Conservation (phyloP, 306 rosid genomes). For the Cicer bijugum region DNA sequence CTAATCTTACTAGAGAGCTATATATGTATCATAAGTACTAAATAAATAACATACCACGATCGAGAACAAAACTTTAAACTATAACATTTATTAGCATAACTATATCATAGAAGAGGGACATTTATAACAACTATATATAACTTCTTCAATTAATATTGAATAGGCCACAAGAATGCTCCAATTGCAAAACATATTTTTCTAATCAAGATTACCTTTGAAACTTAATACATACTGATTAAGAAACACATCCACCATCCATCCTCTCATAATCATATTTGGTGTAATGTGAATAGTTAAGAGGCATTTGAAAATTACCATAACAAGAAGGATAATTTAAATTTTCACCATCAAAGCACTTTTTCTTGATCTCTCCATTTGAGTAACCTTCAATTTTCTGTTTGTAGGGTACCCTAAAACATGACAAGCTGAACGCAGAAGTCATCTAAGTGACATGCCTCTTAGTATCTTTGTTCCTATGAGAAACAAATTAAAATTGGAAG, state of each 20-base stretch:
- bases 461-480: constrained; percentile 6
- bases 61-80: neutral
- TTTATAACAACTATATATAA: neutral
- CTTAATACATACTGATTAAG: constrained; percentile 59
- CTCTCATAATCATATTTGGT: constrained; percentile 63
- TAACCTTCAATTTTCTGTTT: constrained; percentile 12
- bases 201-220: constrained; percentile 53
- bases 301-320: constrained; percentile 68
- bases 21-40: no score
- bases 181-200: constrained; percentile 69
- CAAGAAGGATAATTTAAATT: constrained; percentile 1
- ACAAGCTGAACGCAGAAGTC: constrained; percentile 57
- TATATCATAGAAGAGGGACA: neutral
- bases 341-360: constrained; percentile 36
- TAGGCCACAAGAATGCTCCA: constrained; percentile 79
- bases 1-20: no score
- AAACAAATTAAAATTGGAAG: neutral
- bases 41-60: no score
- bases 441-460: constrained; percentile 50
- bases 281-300: constrained; percentile 80
- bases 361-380: constrained; percentile 27
- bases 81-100: neutral
- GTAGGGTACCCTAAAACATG: constrained; percentile 48
- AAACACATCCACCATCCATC: constrained; percentile 61
- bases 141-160: constrained; percentile 48